A percentile compares a stretch with the other conserved stretches of the same genome.
These are phyloP conservation scores for Mytilinidion resinicola DNA, from an alignment of 495 filamentous ascomycete genomes.

Conservation along the genomic window DNA sequence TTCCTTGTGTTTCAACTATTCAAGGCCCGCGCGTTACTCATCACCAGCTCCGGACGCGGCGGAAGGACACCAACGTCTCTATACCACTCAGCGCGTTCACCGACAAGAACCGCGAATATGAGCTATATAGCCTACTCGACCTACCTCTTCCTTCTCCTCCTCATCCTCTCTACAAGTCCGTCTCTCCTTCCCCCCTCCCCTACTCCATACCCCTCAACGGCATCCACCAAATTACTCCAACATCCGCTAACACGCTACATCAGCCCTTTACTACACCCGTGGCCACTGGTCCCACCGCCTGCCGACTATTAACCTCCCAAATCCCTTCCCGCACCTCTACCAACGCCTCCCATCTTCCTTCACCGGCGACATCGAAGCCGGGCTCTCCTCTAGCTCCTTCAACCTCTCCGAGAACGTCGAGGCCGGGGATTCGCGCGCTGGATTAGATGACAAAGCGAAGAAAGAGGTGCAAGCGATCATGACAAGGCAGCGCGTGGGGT, in stretches of 20 bases:
- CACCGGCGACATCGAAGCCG: conserved; percentile 73
- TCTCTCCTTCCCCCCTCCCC: conserved; percentile 4
- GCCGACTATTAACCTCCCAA: conserved; percentile 19
- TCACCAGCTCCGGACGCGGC: neutral
- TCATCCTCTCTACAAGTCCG: conserved; percentile 42
- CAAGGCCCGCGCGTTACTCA: too few species aligned
- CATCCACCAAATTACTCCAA: neutral
- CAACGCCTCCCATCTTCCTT: conserved; percentile 68
- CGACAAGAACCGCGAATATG: conserved; percentile 42
- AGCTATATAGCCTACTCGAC: conserved; percentile 71
- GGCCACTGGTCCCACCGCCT: conserved; percentile 59
- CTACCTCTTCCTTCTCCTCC: conserved; percentile 36
- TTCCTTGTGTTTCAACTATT: neutral
- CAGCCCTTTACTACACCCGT: conserved; percentile 74
- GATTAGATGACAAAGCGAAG: conserved; percentile 75
- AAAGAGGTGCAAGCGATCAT: conserved; percentile 78
- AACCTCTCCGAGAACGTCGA: conserved; percentile 73
- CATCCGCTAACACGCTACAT: conserved; percentile 11
- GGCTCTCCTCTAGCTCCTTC: conserved; percentile 74
- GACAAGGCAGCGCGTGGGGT: conserved; percentile 66
- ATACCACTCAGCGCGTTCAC: conserved; percentile 3
- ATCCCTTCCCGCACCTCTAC: conserved; percentile 48
- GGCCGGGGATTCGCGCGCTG: conserved; percentile 65
- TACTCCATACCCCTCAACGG: neutral
- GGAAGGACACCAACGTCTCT: neutral